Evolutionary conservation across 2,329 filamentous ascomycete species (phyloP), one percentile per base, ranked within the genome.

Genomic region (Tolypocladium inflatum): DNA sequence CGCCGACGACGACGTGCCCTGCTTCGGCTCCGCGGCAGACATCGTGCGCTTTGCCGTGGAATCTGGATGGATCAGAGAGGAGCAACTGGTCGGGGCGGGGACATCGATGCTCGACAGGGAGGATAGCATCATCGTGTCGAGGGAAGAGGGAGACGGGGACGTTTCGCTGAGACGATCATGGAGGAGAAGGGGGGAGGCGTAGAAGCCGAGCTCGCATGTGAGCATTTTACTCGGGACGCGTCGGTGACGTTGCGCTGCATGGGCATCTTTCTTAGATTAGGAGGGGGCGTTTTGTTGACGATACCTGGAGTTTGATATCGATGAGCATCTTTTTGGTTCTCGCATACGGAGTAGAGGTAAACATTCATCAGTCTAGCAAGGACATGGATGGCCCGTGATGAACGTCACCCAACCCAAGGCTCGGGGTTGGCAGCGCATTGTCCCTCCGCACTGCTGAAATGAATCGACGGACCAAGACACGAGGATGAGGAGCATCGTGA

Each of bases 11-110:
- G 68, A 68, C 13, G 68, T 80, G 4, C 76, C 81, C 9, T 78
- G 77, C 38, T 85, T 85, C 63, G 75, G 75, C 2, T 78, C 78
- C 54, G 81, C 82, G 2, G 81, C 76, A 15, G 82, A 84, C 60
- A 74, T 84, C 21, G 79, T 85, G 38, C 72, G 76, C 55, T 85
- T 83, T 64, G 80, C 80, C 4, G 73, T 83, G 13, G 82, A 85
- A 67, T 74, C 79, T 1, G 81, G 80, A 7, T 85, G 82, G 82
- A 70, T 85, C 51, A 74, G 73, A 1, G 76, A 80, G 63, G 75
- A 75, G 21, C 81, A 85, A 68, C 66, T 85, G 45, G 67, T 74
- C 30, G 78, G 73, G 4, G 62, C 64, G 2, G 70, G 67, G 15
- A 65, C 66, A 15, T 75, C 72, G 13, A 61, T 74, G 41, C 41